Evolutionary conservation across 345 rosid species (phyloP), one percentile per base, ranked within the genome.

Genomic region (Arabis hirsuta): DNA sequence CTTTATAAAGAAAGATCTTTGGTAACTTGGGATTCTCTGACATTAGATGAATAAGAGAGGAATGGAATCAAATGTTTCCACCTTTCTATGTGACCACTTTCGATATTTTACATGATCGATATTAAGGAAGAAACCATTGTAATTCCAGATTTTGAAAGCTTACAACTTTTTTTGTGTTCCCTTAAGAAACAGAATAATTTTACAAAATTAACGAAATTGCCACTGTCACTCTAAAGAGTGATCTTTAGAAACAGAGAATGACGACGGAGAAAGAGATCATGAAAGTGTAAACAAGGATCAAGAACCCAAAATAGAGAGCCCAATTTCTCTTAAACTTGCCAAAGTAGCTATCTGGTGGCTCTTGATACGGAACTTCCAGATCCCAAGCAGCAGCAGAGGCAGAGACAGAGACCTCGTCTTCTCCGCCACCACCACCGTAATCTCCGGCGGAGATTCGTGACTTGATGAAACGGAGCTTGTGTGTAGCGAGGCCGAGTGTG

Each of bases 301-400:
- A 80, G 88, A 91, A 91, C 6, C 89, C 96, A 67, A 95, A 95
- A 73, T 91, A 91, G 42, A 91, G 73, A 42, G 96, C 99, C 99
- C 99, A 95, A 52, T 87, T 91, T 78, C 97, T 91, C 89, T 91
- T 95, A 16, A 91, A 95, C 87, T 95, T 95, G 2, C 89, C 96
- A 60, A 91, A 85, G 74, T 91, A 95, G 51, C 88, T 88, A 79
- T 90, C 99, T 0, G 93, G 93, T 7, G 97, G 99, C 78, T 95
- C 99, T 67, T 90, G 99, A 71, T 95, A 95, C 66, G 89, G 96
- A 55, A 91, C 91, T 83, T 95, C 97, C 62, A 95, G 89, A 76
- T 95, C 97, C 26, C 81, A 80, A 16, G 68, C 68, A 71, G 62
- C 76, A 65, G 79, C 79, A 2, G 74, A 75, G 10, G 65, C 78